Base-by-base conservation (phyloP, 2,329 filamentous ascomycete species). In the Arachnomyces sp. region DNA sequence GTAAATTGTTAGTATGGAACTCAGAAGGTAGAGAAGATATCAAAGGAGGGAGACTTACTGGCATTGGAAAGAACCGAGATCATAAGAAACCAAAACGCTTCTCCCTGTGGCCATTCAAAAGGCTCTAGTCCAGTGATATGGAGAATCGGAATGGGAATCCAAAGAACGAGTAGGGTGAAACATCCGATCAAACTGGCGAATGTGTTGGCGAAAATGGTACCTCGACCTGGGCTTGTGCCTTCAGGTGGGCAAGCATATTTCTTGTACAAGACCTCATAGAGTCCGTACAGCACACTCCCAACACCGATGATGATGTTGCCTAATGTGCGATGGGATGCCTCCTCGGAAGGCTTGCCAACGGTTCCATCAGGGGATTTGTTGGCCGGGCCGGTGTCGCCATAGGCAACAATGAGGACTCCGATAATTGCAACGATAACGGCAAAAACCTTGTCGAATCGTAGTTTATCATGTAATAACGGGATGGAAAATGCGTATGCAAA, bases 201-300 rank as follows among this genome's bases (percentile, higher is more conserved):
- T 0, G 84, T 82, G 59, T 94, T 96, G 54, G 92, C 89, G 53
- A 98, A 96, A 44, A 96, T 81, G 72, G 94, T 92, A 52, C 88
- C 89, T n/a, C 89, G 79, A n/a, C 76, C 79, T 0, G 92, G 78
- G 32, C 77, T 82, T 39, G 81, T 84, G 36, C 88, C 89, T 50
- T 95, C 89, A 0, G 92, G 92, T 8, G 92, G 92, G 58, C 92
- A 98, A 11, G 90, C 90, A 44, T 81, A 80, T 44, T 82, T 81
- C 71, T 98, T 98, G 69, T 98, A 98, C 30, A 98, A 64, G 4
- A 98, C 92, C 63, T 98, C 92, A 64, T 98, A 98, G 35, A 98
- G 80, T 1, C 92, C 92, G 61, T 98, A 98, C 13, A 98, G 73
- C 5, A 98, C 81, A 49, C 84, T 92, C 7, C 92, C 92, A 16